These are phyloP conservation scores for Porodaedalea pini DNA, from an alignment of 1,284 basidiomycete genomes.

Conservation along the genomic window DNA sequence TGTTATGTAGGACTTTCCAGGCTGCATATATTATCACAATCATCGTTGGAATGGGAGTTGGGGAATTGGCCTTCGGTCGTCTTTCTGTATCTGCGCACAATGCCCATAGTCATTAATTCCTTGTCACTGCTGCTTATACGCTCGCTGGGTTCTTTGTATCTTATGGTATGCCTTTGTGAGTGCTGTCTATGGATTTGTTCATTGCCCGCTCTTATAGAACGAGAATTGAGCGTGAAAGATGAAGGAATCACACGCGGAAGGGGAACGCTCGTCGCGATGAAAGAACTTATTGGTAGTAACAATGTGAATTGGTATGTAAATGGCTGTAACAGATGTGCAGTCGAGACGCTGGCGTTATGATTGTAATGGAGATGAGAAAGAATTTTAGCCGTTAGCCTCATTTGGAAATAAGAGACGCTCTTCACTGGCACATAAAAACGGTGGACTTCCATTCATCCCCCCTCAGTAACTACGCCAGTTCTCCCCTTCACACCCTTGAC, in stretches of 20 bases:
- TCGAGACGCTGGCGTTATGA: background rate
- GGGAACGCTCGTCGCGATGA: too few relatives aligned
- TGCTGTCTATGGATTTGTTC: background rate
- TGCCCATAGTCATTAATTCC: slow-evolving; percentile 7
- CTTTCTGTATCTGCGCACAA: background rate
- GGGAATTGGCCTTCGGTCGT: slow-evolving; percentile 65
- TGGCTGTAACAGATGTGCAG: too few relatives aligned
- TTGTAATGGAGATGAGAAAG: slow-evolving; percentile 27
- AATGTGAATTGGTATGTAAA: too few relatives aligned
- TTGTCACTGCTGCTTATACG: background rate
- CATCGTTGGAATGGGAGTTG: slow-evolving; percentile 56
- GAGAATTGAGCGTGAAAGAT: background rate
- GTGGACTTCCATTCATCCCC: background rate
- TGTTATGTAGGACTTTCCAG: slow-evolving; percentile 63
- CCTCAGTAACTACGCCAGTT: background rate
- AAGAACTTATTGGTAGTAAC: too few relatives aligned
- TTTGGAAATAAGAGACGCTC: background rate
- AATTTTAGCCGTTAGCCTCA: slow-evolving; percentile 28
- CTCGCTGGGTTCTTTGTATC: background rate
- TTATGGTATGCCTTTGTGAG: background rate
- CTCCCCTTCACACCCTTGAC: background rate
- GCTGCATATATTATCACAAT: slow-evolving; percentile 65
- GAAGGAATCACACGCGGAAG: too few relatives aligned
- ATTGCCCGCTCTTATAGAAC: background rate
- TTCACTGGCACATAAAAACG: background rate